phyloP scores from a whole-genome alignment of 306 rosid genomes.

The Morella rubra region DNA sequence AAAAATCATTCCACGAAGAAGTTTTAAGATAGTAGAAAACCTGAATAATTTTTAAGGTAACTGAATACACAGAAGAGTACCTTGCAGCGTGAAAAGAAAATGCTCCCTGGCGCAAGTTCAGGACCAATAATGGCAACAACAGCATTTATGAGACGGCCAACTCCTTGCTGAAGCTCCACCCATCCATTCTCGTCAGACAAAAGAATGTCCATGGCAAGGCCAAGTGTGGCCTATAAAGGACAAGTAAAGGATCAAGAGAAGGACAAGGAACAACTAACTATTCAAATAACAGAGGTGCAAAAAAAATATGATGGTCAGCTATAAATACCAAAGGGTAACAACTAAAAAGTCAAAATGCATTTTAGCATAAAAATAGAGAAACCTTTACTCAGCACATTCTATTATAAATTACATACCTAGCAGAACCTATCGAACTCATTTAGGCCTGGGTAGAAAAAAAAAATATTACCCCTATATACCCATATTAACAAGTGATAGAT shows the following conservation, averaged over 20 bases:
- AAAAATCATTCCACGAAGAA: neutral
- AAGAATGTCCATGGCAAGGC: constrained; percentile 95
- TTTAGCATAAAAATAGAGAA: neutral
- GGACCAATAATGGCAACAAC: constrained; percentile 96
- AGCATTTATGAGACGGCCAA: constrained; percentile 92
- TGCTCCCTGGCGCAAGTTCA: constrained; percentile 98
- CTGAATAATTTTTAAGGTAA: neutral
- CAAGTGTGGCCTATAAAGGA: constrained; percentile 72
- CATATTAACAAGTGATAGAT: neutral
- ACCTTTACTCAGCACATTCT: neutral
- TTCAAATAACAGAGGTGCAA: constrained; percentile 6
- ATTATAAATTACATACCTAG: neutral
- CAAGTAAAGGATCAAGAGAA: constrained; percentile 10
- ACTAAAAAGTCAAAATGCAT: neutral
- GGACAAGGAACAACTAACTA: constrained; percentile 27
- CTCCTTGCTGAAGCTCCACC: constrained; percentile 92
- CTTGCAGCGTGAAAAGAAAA: constrained; percentile 96
- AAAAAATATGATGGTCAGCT: neutral
- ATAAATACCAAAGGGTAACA: neutral
- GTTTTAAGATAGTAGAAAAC: neutral
- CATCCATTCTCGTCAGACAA: constrained; percentile 90
- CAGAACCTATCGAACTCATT: neutral
- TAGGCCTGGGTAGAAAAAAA: no score
- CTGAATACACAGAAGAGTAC: constrained; percentile 31
- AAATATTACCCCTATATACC: neutral